Evolutionary conservation across 345 rosid species (phyloP), one percentile per base, ranked within the genome.

Genomic region (Eucalyptus microcorys): DNA sequence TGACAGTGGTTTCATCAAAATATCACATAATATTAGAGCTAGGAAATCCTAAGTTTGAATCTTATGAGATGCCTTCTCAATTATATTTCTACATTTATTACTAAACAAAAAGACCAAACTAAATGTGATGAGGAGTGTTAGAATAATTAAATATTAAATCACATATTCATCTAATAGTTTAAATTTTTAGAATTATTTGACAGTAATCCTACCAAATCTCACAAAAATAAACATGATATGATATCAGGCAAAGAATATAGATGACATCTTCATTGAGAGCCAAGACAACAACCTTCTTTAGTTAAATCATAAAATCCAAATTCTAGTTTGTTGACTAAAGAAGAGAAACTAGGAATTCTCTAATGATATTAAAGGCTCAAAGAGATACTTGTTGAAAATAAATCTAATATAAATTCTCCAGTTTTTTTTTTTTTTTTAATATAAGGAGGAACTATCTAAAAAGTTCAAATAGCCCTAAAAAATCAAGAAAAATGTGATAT

Each of bases 1-100:
- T 52, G 2, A 1, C 0, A 7, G 0, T 52, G 55, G 0, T 52
- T 0, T 0, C 4, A 19, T 4, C 24, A 19, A 52, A 0, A 52
- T 50, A 3, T 52, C 24, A 52, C 24, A 19, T 52, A 0, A 3
- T 52, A 7, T 52, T 7, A 19, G 9, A 52, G 9, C 0, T 0
- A 6, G 0, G 53, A 50, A 5, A 1, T 15, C 52, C 0, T 6
- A 5, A 49, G 21, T 49, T 49, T 49, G 21, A 49, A 49, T 49
- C 21, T 15, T 16, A 49, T 1, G 47, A 45, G 47, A 45, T 49
- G 52, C 21, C 21, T 16, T 16, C 53, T 50, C 53, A 16, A 50
- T 50, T 50, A 16, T 16, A 50, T 50, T 50, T 50, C 7, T n/a
- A n/a, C 1, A 14, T 5, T 49, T 49, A 15, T 5, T 15, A 49